phyloP scores from a whole-genome alignment of 2,329 filamentous ascomycete genomes.

The Elsinoe batatas region DNA sequence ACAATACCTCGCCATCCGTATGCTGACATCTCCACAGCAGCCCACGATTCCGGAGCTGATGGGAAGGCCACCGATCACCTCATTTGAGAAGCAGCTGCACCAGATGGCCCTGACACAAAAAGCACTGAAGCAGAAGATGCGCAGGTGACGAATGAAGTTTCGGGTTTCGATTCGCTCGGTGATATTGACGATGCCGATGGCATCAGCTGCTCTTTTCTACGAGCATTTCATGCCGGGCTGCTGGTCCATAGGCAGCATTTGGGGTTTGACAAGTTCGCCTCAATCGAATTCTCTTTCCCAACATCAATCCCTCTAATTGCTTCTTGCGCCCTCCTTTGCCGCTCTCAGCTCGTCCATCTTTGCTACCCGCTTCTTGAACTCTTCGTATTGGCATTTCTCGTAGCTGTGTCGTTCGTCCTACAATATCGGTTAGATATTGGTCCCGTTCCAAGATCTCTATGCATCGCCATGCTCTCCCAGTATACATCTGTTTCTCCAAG shows the following conservation, averaged over 20 bases:
- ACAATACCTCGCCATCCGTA: neutral
- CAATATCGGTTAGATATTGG: neutral
- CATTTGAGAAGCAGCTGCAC: neutral
- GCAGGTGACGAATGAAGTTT: neutral
- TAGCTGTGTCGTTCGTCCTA: conserved; percentile 95
- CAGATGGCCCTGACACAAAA: neutral
- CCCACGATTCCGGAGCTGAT: neutral
- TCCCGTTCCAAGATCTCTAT: neutral
- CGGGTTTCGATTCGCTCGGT: neutral
- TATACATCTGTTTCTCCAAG: no score
- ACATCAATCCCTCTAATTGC: conserved; percentile 51
- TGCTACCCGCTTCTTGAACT: conserved; percentile 95
- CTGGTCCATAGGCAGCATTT: neutral
- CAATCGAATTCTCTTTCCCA: conserved; percentile 10
- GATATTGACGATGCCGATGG: neutral
- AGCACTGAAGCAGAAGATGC: neutral
- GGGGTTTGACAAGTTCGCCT: neutral
- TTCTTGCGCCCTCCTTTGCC: conserved; percentile 72
- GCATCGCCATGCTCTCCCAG: neutral
- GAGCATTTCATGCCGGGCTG: neutral
- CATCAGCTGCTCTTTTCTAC: neutral
- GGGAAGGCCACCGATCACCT: neutral
- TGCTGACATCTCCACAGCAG: neutral
- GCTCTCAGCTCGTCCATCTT: conserved; percentile 97
- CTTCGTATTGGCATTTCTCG: conserved; percentile 98